Evolutionary conservation across 2,329 filamentous ascomycete genomes (phyloP).

Genomic region (Aureobasidium sp.): DNA sequence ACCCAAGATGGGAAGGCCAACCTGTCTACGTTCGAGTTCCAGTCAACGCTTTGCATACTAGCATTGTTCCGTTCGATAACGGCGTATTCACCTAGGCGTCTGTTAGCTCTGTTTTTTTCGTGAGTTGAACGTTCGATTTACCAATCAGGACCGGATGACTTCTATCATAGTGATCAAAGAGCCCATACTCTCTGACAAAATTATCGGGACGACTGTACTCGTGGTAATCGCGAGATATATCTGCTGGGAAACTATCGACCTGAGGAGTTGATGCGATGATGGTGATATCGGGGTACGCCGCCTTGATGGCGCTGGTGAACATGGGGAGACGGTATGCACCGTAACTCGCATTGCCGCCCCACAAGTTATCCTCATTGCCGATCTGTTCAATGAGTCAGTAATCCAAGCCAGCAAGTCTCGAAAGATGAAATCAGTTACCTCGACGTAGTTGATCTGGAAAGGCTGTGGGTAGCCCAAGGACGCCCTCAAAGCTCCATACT

Average conservation of each 20-base stretch:
- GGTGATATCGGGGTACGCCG: conserved; percentile 51
- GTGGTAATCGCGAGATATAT: conserved; percentile 27
- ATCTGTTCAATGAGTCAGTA: conserved; percentile 28
- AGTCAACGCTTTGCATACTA: conserved; percentile 36
- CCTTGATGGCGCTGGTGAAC: conserved; percentile 54
- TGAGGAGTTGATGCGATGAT: conserved; percentile 45
- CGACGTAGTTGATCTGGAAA: conserved; percentile 54
- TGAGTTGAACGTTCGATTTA: background rate
- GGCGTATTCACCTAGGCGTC: conserved; percentile 41
- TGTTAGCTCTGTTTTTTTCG: background rate
- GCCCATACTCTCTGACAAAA: conserved; percentile 25
- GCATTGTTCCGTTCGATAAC: conserved; percentile 40
- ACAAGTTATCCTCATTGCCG: conserved; percentile 62
- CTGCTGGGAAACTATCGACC: conserved; percentile 22
- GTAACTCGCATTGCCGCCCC: conserved; percentile 32
- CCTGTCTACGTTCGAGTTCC: conserved; percentile 12
- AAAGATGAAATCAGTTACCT: conserved; percentile 27
- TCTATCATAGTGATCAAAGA: conserved; percentile 39
- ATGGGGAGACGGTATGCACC: conserved; percentile 49
- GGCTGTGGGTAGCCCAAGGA: conserved; percentile 55
- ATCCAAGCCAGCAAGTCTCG: background rate
- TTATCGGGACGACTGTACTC: conserved; percentile 26
- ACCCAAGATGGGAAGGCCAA: conserved; percentile 33
- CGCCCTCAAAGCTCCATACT: conserved; percentile 53
- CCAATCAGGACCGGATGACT: conserved; percentile 32